phyloP scores from a whole-genome alignment of 2,329 filamentous ascomycete species.

The Mycosphaerelloides madeirae region DNA sequence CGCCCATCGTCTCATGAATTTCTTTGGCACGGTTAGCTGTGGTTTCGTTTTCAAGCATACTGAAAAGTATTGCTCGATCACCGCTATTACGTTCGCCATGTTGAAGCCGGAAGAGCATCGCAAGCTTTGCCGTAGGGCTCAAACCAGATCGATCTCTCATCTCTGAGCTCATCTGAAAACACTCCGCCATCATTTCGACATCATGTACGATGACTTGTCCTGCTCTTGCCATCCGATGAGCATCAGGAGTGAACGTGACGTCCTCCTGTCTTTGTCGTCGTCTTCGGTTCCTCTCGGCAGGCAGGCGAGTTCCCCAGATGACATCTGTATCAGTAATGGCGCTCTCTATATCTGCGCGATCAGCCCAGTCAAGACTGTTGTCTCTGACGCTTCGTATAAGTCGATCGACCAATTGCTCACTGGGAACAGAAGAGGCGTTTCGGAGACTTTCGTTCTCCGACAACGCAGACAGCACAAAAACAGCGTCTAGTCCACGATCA shows the following conservation, averaged over 20 bases:
- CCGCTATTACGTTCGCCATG: slow-evolving; percentile 18
- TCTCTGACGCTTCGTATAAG: slow-evolving; percentile 5
- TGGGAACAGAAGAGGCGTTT: neutral
- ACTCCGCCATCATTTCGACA: slow-evolving; percentile 30
- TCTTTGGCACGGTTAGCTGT: slow-evolving; percentile 15
- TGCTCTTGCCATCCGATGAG: slow-evolving; percentile 8
- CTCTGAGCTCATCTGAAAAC: slow-evolving; percentile 26
- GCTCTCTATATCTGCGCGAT: slow-evolving; percentile 9
- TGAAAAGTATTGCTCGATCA: slow-evolving; percentile 19
- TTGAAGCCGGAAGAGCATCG: slow-evolving; percentile 28
- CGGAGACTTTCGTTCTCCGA: slow-evolving; percentile 6
- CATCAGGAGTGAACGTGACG: slow-evolving; percentile 14
- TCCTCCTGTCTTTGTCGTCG: slow-evolving; percentile 14
- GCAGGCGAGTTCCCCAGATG: slow-evolving; percentile 15
- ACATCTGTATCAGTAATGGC: slow-evolving; percentile 7
- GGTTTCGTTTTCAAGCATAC: slow-evolving; percentile 21
- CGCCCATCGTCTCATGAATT: slow-evolving; percentile 12
- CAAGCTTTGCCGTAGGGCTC: slow-evolving; percentile 20
- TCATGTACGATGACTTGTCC: slow-evolving; percentile 17
- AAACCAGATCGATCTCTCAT: slow-evolving; percentile 21
- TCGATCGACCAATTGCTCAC: neutral
- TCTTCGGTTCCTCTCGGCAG: slow-evolving; percentile 17
- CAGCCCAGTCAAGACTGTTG: slow-evolving; percentile 8
- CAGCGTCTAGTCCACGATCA: slow-evolving; percentile 17
- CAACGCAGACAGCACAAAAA: slow-evolving; percentile 15